Evolutionary conservation across 2,329 filamentous ascomycete species (phyloP).

Genomic region (Penicillium psychrosexuale): DNA sequence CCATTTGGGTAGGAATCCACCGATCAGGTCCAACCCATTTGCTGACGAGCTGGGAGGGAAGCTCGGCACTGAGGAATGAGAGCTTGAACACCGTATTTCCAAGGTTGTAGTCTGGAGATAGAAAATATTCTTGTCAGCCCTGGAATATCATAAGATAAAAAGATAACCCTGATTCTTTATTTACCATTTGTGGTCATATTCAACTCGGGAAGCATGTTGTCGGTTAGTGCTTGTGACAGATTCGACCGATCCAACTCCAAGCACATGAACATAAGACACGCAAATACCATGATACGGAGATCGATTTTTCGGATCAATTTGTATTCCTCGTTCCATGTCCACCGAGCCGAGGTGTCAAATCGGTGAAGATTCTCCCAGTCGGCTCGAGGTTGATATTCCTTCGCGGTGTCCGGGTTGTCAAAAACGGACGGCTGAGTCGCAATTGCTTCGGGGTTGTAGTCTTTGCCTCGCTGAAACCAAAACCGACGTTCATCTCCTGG

Average conservation of each 20-base stretch:
- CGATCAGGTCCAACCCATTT: constrained; percentile 54
- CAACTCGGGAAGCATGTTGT: constrained; percentile 51
- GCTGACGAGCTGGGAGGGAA: constrained; percentile 57
- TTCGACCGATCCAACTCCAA: constrained; percentile 60
- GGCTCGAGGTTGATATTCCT: constrained; percentile 29
- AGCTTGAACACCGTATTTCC: constrained; percentile 57
- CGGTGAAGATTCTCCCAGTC: constrained; percentile 40
- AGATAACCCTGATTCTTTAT: constrained; percentile 5
- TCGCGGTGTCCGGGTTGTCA: constrained; percentile 43
- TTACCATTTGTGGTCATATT: constrained; percentile 30
- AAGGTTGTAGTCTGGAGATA: constrained; percentile 51
- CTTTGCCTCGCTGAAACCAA: constrained; percentile 29
- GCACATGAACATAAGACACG: constrained; percentile 59
- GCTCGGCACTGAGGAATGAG: constrained; percentile 52
- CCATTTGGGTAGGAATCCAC: constrained; percentile 55
- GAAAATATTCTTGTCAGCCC: constrained; percentile 43
- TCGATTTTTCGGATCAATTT: constrained; percentile 20
- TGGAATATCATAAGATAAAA: background rate
- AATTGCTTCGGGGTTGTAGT: constrained; percentile 27
- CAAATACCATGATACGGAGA: constrained; percentile 22
- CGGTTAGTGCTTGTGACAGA: constrained; percentile 54
- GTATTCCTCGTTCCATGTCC: constrained; percentile 25
- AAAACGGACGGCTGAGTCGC: constrained; percentile 48
- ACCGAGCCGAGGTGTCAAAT: constrained; percentile 27
- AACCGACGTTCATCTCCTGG: constrained; percentile 24